Percentiles rank a stretch among this genome's conserved stretches.
Conservation (phyloP, 2,329 filamentous ascomycete genomes). For the Penicillium expansum region DNA sequence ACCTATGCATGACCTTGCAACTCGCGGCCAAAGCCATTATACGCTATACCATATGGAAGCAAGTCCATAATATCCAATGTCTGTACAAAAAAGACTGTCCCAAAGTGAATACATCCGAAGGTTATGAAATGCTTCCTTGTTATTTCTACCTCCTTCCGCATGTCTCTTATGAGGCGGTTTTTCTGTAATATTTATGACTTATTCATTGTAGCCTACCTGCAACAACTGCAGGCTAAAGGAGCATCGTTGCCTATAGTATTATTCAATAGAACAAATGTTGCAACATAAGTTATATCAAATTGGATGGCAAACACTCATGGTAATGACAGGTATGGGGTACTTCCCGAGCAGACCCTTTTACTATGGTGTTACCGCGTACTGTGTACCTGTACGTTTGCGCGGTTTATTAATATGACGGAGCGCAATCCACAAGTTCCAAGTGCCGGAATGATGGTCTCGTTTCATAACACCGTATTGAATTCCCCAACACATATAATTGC, state of each 20-base stretch:
- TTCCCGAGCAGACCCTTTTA: slow-evolving; percentile 9
- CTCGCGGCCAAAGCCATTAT: neutral
- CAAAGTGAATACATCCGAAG: neutral
- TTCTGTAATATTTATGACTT: neutral
- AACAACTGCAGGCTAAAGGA: neutral
- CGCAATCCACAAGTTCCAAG: slow-evolving; percentile 16
- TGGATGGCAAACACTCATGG: neutral
- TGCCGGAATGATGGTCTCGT: slow-evolving; percentile 17
- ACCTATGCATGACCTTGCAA: slow-evolving; percentile 2
- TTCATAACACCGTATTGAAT: slow-evolving; percentile 4
- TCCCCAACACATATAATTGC: neutral
- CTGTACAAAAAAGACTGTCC: neutral
- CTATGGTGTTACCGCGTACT: slow-evolving; percentile 16
- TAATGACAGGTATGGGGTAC: slow-evolving; percentile 16
- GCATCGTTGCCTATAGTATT: neutral
- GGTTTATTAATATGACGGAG: slow-evolving; percentile 20
- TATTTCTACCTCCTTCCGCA: neutral
- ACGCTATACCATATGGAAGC: neutral
- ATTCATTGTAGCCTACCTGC: neutral
- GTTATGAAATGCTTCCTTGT: neutral
- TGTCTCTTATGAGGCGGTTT: neutral
- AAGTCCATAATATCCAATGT: neutral
- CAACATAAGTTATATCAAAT: neutral
- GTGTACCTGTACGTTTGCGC: slow-evolving; percentile 19
- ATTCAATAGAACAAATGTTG: neutral